These are phyloP conservation scores for Talaromyces sp. DNA, from an alignment of 2,329 filamentous ascomycete genomes.

Conservation along the genomic window DNA sequence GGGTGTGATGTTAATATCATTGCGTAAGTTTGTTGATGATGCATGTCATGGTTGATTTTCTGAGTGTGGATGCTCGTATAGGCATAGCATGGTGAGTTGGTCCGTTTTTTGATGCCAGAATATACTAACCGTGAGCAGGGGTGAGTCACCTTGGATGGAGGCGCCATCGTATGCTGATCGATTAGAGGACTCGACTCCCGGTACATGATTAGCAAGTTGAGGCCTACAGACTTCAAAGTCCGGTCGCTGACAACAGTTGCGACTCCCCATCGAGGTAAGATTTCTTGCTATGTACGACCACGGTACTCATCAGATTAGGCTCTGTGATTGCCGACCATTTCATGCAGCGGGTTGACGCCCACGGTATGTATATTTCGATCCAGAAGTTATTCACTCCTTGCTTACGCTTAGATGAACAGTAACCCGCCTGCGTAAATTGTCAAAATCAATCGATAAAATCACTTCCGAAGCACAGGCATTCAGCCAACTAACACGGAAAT, in stretches of 20 bases:
- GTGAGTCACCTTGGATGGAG: constrained; percentile 24
- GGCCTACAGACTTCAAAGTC: constrained; percentile 68
- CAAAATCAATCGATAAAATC: constrained; percentile 10
- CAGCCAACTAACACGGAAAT: constrained; percentile 57
- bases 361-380: constrained; percentile 39
- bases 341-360: constrained; percentile 52
- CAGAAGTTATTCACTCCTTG: neutral
- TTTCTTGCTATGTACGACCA: neutral
- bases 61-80: constrained; percentile 18
- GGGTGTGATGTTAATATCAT: constrained; percentile 63
- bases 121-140: constrained; percentile 26
- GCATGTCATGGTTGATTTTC: neutral
- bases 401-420: neutral
- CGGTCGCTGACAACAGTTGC: constrained; percentile 64
- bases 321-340: constrained; percentile 62
- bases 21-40: constrained; percentile 47
- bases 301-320: constrained; percentile 31
- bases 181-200: constrained; percentile 59
- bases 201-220: constrained; percentile 61
- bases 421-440: constrained; percentile 13
- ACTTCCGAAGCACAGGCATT: constrained; percentile 36
- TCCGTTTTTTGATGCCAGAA: neutral
- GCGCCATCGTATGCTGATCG: constrained; percentile 7
- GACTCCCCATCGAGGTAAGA: constrained; percentile 55
- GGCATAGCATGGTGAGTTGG: constrained; percentile 48